A percentile compares a stretch with the other conserved stretches of the same genome.
Evolutionary conservation across 345 rosid species (phyloP).

Genomic region (Eucalyptus pauciflora): DNA sequence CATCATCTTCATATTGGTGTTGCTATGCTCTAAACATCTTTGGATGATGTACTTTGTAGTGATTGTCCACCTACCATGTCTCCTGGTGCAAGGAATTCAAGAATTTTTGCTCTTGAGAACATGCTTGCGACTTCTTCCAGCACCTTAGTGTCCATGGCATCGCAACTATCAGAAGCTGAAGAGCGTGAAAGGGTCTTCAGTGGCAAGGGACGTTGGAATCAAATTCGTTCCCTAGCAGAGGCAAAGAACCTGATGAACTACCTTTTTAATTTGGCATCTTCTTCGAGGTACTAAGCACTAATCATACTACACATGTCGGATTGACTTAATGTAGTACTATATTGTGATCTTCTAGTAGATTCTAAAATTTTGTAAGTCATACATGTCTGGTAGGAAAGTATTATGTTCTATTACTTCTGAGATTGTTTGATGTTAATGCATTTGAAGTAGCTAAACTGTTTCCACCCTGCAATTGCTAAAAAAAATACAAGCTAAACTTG

Average conservation of each 20-base stretch:
- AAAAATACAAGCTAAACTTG: background rate
- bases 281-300: conserved; percentile 46
- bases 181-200: conserved; percentile 81
- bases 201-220: conserved; percentile 98
- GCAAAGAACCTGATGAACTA: conserved; percentile 80
- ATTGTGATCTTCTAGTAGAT: background rate
- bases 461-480: background rate
- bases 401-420: background rate
- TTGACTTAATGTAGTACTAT: background rate
- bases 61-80: conserved; percentile 51
- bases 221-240: conserved; percentile 79
- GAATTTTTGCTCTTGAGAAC: conserved; percentile 89
- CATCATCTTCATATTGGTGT: background rate
- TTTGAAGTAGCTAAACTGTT: background rate
- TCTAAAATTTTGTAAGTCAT: background rate
- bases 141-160: conserved; percentile 90
- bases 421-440: background rate
- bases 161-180: conserved; percentile 96
- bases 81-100: conserved; percentile 94
- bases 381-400: background rate
- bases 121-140: conserved; percentile 90
- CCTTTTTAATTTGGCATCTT: conserved; percentile 76
- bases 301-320: background rate
- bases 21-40: background rate
- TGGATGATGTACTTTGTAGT: conserved; percentile 28